A percentile compares a stretch with the other conserved stretches of the same genome.
Conservation (phyloP, 2,329 filamentous ascomycete genomes). For the Lachnellula cervina region DNA sequence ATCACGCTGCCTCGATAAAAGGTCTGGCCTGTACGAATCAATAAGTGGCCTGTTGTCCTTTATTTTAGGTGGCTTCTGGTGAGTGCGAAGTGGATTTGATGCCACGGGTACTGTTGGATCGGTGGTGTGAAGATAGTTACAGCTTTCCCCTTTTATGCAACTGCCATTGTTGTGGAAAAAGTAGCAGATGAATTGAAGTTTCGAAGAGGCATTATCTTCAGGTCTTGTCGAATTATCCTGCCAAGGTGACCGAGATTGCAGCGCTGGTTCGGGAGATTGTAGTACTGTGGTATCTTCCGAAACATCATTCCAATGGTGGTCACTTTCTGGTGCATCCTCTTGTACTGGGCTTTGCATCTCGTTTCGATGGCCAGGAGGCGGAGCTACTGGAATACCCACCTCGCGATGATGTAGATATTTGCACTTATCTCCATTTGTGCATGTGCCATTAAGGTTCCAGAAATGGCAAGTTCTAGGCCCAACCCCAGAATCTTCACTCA, state of each 20-base stretch:
- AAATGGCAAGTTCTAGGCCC: not conserved
- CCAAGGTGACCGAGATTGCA: too few species aligned
- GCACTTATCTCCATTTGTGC: slow-evolving; percentile 8
- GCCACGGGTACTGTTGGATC: not conserved
- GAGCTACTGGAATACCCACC: slow-evolving; percentile 1
- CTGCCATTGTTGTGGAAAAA: not conserved
- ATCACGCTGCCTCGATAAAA: too few species aligned
- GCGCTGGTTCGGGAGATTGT: not conserved
- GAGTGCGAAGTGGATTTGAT: not conserved
- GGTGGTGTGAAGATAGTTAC: not conserved
- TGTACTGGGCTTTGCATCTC: not conserved
- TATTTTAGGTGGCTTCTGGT: too few species aligned
- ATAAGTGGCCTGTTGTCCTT: too few species aligned
- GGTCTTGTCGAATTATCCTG: not conserved
- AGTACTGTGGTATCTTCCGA: not conserved
- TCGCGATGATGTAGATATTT: slow-evolving; percentile 12
- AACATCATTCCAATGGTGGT: not conserved
- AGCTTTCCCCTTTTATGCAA: not conserved
- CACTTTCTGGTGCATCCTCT: not conserved
- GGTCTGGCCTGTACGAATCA: too few species aligned
- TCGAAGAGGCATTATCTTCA: not conserved
- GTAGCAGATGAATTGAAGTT: not conserved
- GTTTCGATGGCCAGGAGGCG: not conserved
- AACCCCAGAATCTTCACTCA: not conserved
- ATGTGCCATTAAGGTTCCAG: not conserved